Conservation (phyloP, 495 filamentous ascomycete species). For the Cryomyces minteri region DNA sequence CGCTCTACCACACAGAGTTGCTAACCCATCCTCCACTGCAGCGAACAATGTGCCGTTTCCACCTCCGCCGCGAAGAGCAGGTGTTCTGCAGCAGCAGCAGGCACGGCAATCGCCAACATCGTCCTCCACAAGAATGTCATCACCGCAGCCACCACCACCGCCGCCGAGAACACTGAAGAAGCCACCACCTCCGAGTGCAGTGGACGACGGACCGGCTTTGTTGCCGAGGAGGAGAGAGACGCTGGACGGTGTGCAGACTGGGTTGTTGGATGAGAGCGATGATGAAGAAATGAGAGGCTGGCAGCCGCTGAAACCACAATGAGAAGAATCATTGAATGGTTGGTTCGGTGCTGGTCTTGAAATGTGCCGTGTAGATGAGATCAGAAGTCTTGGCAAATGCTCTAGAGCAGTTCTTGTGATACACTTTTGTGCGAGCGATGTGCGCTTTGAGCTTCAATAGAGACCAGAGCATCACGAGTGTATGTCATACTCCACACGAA, state of each 20-base stretch:
- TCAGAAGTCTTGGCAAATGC: too few species aligned
- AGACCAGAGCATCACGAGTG: too few species aligned
- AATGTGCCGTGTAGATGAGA: too few species aligned
- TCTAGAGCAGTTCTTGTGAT: too few species aligned
- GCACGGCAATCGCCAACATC: neutral
- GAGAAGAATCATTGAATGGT: neutral
- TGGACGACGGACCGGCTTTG: conserved; percentile 4
- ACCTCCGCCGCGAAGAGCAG: neutral
- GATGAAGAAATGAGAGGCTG: conserved; percentile 7
- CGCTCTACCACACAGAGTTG: neutral
- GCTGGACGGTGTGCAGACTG: conserved; percentile 6
- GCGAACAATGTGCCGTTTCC: neutral
- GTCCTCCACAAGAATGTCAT: neutral
- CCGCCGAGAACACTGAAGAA: neutral
- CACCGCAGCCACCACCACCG: conserved; percentile 3
- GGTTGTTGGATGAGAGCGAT: neutral
- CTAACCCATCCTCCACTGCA: conserved; percentile 4
- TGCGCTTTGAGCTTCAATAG: too few species aligned
- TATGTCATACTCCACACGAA: too few species aligned
- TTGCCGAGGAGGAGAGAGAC: conserved; percentile 10
- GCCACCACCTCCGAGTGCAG: conserved; percentile 2
- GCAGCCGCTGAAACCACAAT: conserved; percentile 7
- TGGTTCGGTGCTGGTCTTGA: too few species aligned
- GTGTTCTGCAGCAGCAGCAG: neutral
- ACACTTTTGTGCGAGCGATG: too few species aligned